A percentile compares a stretch with the other conserved stretches of the same genome.
These are phyloP conservation scores for Beauveria sp. DNA, from an alignment of 2,329 filamentous ascomycete genomes.

Conservation along the genomic window DNA sequence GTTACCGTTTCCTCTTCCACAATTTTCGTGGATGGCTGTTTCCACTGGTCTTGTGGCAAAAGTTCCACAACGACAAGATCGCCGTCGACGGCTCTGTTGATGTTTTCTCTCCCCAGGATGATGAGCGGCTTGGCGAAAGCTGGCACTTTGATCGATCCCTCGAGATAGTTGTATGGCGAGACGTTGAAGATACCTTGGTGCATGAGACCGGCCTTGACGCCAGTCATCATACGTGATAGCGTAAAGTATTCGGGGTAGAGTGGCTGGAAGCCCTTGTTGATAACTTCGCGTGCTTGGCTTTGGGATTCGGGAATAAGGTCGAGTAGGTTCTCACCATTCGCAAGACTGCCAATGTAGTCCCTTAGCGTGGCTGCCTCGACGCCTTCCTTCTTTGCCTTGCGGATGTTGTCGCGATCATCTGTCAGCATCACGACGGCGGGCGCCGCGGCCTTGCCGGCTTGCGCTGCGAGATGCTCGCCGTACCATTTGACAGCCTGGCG, in stretches of 20 bases:
- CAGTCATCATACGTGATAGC: slow-evolving; percentile 89
- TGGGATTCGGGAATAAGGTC: slow-evolving; percentile 87
- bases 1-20: slow-evolving; percentile 90
- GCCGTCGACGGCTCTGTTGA: slow-evolving; percentile 87
- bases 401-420: slow-evolving; percentile 81
- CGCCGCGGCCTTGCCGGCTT: slow-evolving; percentile 35
- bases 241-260: slow-evolving; percentile 87
- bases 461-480: slow-evolving; percentile 66
- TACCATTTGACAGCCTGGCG: slow-evolving; percentile 87
- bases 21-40: slow-evolving; percentile 88
- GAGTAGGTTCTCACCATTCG: slow-evolving; percentile 75
- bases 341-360: slow-evolving; percentile 77
- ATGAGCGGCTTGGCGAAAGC: slow-evolving; percentile 85
- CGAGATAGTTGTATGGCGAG: slow-evolving; percentile 95
- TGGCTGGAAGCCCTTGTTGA: slow-evolving; percentile 55
- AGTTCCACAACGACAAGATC: slow-evolving; percentile 92
- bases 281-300: slow-evolving; percentile 50
- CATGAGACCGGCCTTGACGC: slow-evolving; percentile 76
- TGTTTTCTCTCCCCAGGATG: slow-evolving; percentile 87
- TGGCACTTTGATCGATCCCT: slow-evolving; percentile 83
- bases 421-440: slow-evolving; percentile 89
- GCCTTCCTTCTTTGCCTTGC: slow-evolving; percentile 69
- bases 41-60: slow-evolving; percentile 92
- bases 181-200: slow-evolving; percentile 96
- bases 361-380: slow-evolving; percentile 61